phyloP scores from a whole-genome alignment of 169 alveolate genomes.

The Plasmodium malariae region DNA sequence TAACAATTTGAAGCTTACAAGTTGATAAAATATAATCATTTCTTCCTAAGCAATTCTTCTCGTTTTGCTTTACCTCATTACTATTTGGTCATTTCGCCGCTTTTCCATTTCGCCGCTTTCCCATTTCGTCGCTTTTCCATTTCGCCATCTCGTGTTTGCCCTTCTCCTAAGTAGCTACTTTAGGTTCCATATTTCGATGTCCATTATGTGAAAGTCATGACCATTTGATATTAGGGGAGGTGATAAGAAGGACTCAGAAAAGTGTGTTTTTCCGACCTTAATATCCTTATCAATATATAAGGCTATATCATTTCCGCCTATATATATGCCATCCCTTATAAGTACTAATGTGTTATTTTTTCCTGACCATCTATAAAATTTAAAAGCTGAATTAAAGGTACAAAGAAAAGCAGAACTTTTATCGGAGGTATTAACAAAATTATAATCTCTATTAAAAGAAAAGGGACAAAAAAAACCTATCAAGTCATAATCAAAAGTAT shows the following conservation, averaged over 20 bases:
- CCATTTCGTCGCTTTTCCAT: too few species aligned
- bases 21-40: too few species aligned
- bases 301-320: slow-evolving; percentile 73
- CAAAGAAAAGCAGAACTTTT: slow-evolving; percentile 64
- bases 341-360: slow-evolving; percentile 46
- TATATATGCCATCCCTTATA: slow-evolving; percentile 63
- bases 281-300: slow-evolving; percentile 51
- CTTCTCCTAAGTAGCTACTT: not conserved
- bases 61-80: too few species aligned
- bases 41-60: too few species aligned
- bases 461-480: slow-evolving; percentile 73
- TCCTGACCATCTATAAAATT: slow-evolving; percentile 73
- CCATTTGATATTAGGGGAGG: slow-evolving; percentile 53
- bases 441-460: slow-evolving; percentile 58
- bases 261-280: slow-evolving; percentile 49
- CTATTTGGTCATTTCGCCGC: too few species aligned
- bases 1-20: too few species aligned
- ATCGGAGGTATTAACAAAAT: slow-evolving; percentile 48
- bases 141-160: too few species aligned
- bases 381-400: slow-evolving; percentile 55
- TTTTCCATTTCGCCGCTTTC: too few species aligned
- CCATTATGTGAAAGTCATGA: slow-evolving; percentile 63
- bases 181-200: slow-evolving; percentile 59
- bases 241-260: slow-evolving; percentile 56
- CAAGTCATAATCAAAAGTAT: slow-evolving; percentile 58